Conservation (phyloP, 169 alveolate genomes). For the Fabrea salina region DNA sequence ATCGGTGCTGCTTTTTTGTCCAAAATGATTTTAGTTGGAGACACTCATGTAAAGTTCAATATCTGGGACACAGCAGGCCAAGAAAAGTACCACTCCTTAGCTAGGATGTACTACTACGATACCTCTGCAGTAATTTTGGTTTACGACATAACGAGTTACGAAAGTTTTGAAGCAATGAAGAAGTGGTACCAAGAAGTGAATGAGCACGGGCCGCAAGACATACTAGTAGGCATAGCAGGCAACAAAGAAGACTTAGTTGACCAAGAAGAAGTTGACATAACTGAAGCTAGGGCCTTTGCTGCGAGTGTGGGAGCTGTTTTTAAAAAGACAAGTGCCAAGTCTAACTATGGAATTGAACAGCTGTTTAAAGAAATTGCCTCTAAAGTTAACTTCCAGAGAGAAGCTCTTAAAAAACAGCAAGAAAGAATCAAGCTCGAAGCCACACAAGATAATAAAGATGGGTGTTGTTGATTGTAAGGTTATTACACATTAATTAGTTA, state of each 20-base stretch:
- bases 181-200: constrained; percentile 52
- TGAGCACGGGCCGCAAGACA: constrained; percentile 34
- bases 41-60: neutral
- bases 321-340: neutral
- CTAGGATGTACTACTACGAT: constrained; percentile 47
- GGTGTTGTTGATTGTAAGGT: too few species aligned
- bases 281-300: neutral
- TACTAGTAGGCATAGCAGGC: constrained; percentile 45
- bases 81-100: constrained; percentile 52
- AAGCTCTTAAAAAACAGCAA: too few species aligned
- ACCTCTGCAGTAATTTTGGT: constrained; percentile 59
- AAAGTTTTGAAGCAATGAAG: constrained; percentile 42
- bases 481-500: too few species aligned
- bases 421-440: too few species aligned
- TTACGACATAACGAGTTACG: constrained; percentile 50
- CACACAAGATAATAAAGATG: too few species aligned
- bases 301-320: neutral
- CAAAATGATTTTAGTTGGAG: neutral
- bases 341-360: neutral
- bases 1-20: neutral
- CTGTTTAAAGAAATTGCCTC: neutral
- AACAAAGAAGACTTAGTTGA: constrained; percentile 54
- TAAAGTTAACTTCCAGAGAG: too few species aligned
- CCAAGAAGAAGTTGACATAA: constrained; percentile 21
- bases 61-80: constrained; percentile 70